phyloP scores from a whole-genome alignment of 805 yeast species.

The Candida sonorensis region DNA sequence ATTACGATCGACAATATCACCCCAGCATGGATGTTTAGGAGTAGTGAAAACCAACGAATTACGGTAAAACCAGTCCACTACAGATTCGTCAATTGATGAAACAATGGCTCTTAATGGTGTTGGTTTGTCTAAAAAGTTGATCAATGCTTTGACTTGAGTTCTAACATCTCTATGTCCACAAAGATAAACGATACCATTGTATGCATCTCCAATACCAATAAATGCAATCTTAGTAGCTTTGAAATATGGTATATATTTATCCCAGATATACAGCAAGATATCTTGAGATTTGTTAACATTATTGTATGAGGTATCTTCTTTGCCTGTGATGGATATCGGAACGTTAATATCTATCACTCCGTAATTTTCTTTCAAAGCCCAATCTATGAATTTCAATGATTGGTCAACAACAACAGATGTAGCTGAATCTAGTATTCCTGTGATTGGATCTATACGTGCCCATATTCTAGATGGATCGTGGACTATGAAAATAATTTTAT shows the following conservation, averaged over 20 bases:
- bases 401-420: constrained; percentile 74
- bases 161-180: constrained; percentile 75
- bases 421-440: constrained; percentile 70
- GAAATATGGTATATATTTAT: constrained; percentile 76
- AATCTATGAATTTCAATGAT: constrained; percentile 60
- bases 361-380: constrained; percentile 51
- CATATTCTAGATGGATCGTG: constrained; percentile 93
- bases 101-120: constrained; percentile 70
- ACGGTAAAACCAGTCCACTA: constrained; percentile 87
- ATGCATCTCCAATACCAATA: constrained; percentile 86
- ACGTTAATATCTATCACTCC: constrained; percentile 83
- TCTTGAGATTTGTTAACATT: constrained; percentile 71
- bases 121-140: constrained; percentile 60
- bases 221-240: constrained; percentile 65
- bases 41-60: constrained; percentile 80
- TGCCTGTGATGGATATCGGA: constrained; percentile 48
- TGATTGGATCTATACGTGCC: constrained; percentile 76
- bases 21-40: constrained; percentile 76
- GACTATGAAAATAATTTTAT: constrained; percentile 61
- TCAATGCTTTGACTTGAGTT: constrained; percentile 59
- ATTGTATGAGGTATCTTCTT: constrained; percentile 48
- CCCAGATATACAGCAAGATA: constrained; percentile 77
- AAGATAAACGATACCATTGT: constrained; percentile 78
- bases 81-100: constrained; percentile 81
- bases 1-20: constrained; percentile 28